Evolutionary conservation across 768 basidiomycete species (phyloP), one percentile per base, ranked within the genome.

Genomic region (Rhodotorula paludigena): DNA sequence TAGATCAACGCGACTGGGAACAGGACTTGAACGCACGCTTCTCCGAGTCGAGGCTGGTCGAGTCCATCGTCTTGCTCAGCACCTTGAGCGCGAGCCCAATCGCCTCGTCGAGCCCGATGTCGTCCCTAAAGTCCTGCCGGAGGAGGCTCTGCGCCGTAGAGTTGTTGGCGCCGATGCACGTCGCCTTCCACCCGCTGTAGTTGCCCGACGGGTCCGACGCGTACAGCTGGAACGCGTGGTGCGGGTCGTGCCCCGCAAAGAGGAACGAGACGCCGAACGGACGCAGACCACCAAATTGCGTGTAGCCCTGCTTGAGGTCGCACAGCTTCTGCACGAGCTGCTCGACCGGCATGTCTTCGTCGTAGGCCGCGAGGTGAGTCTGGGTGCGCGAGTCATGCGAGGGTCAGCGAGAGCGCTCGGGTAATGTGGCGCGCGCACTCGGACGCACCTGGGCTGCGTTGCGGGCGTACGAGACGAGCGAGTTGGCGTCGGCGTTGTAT

Each of bases 61-160:
- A 92, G 77, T 99, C 96, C 94, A 99, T 97, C 61, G 94, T 97
- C 84, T 97, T 98, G 83, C 92, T 93, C 92, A 99, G 93, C 60
- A 91, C 89, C 80, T 86, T 88, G 73, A 98, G 82, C 52, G 89
- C 91, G 30, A 99, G 82, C n/a, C 85, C 87, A 73, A 94, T 88
- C 30, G 92, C 93, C 54, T 94, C 92, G 77, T 93, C 89, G 47
- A 98, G 84, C 20, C 83, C 81, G 62, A 98, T 87, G 64, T 91
- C 91, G 73, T 98, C 96, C 78, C 96, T 93, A 81, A 97, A 98
- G 78, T 99, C 96, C 80, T 99, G 94, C 81, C 97, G 93, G 72
- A 99, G 81, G 71, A 98, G 81, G 74, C 89, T 91, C 79, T 93
- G 90, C 28, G 93, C 93, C 1, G 92, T 96, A 47, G 92, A 89